phyloP scores from a whole-genome alignment of 768 basidiomycete species.

The Tricholomella constricta region DNA sequence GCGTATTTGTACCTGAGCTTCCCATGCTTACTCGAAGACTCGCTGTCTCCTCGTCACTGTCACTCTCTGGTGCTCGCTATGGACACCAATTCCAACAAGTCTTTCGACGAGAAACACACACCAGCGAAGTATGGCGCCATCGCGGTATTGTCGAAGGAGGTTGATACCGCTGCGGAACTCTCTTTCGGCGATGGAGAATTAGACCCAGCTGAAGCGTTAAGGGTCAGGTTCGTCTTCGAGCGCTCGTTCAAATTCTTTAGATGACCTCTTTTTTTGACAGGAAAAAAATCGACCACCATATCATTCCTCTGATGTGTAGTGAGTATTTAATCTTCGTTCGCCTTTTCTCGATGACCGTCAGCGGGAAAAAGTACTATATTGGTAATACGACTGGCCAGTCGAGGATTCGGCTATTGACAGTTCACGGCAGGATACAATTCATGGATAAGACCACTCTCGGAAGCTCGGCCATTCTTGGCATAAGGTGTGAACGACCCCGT shows the following conservation, averaged over 20 bases:
- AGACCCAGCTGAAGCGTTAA: slow-evolving; percentile 52
- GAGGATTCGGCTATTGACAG: not conserved
- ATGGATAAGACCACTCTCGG: slow-evolving; percentile 80
- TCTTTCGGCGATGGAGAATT: slow-evolving; percentile 48
- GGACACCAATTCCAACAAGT: not conserved
- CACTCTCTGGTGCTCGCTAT: not conserved
- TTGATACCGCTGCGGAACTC: slow-evolving; percentile 65
- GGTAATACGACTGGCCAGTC: slow-evolving; percentile 31
- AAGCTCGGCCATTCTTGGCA: slow-evolving; percentile 68
- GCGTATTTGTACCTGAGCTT: not conserved
- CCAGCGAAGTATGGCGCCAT: slow-evolving; percentile 36
- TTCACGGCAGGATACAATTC: slow-evolving; percentile 58
- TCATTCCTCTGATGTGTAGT: slow-evolving; percentile 75
- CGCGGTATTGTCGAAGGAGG: slow-evolving; percentile 46
- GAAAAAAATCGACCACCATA: slow-evolving; percentile 66
- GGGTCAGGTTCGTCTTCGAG: slow-evolving; percentile 45
- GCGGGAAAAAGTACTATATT: slow-evolving; percentile 49
- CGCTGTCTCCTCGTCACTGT: not conserved
- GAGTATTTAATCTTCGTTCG: slow-evolving; percentile 21
- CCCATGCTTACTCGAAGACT: not conserved
- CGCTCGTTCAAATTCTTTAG: not conserved
- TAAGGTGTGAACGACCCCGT: slow-evolving; percentile 39
- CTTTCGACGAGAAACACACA: slow-evolving; percentile 19
- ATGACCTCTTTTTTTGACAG: slow-evolving; percentile 21
- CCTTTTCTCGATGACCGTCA: not conserved